Percentiles rank a stretch among this genome's conserved stretches.
Evolutionary conservation across 1,284 basidiomycete genomes (phyloP).

Genomic region (Boletus sp.): DNA sequence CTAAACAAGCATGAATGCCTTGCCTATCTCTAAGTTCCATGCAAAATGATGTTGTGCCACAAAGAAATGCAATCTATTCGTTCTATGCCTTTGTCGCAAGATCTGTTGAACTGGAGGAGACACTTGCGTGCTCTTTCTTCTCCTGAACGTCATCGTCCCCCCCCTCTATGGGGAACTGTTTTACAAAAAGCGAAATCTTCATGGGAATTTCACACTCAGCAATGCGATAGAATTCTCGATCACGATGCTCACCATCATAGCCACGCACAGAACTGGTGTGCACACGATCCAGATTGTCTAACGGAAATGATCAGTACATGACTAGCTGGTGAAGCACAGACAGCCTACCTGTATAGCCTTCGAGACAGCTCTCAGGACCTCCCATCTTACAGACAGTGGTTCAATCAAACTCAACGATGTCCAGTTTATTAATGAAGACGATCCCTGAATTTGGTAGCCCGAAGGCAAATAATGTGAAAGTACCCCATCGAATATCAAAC

Average conservation of each 20-base stretch:
- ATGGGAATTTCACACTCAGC: slow-evolving; percentile 23
- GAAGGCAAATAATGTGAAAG: slow-evolving; percentile 47
- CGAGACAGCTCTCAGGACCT: slow-evolving; percentile 45
- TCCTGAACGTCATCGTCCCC: slow-evolving; percentile 18
- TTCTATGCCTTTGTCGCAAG: slow-evolving; percentile 18
- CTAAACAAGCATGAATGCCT: not conserved
- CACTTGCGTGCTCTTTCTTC: slow-evolving; percentile 13
- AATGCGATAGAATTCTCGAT: slow-evolving; percentile 12
- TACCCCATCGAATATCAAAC: slow-evolving; percentile 64
- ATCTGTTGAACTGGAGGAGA: slow-evolving; percentile 5
- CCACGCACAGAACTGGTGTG: slow-evolving; percentile 51
- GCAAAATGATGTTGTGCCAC: slow-evolving; percentile 16
- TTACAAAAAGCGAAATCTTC: slow-evolving; percentile 34
- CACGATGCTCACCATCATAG: slow-evolving; percentile 42
- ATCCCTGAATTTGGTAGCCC: slow-evolving; percentile 38
- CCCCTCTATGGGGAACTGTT: slow-evolving; percentile 27
- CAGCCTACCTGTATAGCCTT: slow-evolving; percentile 50
- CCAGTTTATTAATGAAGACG: slow-evolving; percentile 52
- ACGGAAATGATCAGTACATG: slow-evolving; percentile 17
- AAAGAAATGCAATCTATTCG: slow-evolving; percentile 1
- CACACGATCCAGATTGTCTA: slow-evolving; percentile 63
- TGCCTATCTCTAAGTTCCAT: slow-evolving; percentile 12
- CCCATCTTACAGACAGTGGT: slow-evolving; percentile 38
- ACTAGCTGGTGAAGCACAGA: slow-evolving; percentile 4
- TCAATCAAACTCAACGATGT: slow-evolving; percentile 45